Percentiles rank a stretch among this genome's conserved stretches.
Evolutionary conservation across 2,329 filamentous ascomycete genomes (phyloP).

Genomic region (Apiospora saccharicola): DNA sequence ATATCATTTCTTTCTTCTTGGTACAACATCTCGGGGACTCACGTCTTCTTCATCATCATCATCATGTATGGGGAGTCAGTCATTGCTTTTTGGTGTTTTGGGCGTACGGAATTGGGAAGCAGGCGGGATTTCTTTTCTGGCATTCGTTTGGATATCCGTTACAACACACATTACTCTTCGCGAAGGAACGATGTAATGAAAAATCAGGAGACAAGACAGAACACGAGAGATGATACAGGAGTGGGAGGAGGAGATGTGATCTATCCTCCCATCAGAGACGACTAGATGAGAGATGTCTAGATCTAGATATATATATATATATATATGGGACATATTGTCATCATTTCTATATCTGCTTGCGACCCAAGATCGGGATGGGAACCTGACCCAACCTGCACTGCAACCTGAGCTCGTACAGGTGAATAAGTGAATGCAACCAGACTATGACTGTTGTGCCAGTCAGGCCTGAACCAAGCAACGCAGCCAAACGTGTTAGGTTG

Average conservation of each 20-base stretch:
- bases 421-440: not conserved
- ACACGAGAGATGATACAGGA: not conserved
- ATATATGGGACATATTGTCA: not conserved
- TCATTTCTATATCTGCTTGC: not conserved
- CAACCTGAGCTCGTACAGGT: not conserved
- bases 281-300: not conserved
- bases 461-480: conserved; percentile 6
- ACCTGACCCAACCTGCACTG: not conserved
- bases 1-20: not conserved
- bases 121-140: conserved; percentile 8
- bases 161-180: not conserved
- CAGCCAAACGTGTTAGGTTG: not conserved
- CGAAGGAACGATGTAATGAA: conserved; percentile 1
- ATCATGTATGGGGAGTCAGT: not conserved
- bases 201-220: not conserved
- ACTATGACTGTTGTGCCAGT: not conserved
- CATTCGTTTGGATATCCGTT: conserved; percentile 6
- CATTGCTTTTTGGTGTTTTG: not conserved
- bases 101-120: not conserved
- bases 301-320: not conserved
- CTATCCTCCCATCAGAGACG: not conserved
- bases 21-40: not conserved
- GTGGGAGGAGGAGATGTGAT: not conserved
- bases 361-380: not conserved
- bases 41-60: not conserved